Conservation (phyloP, 2,329 filamentous ascomycete species). For the Fusarium sp. region DNA sequence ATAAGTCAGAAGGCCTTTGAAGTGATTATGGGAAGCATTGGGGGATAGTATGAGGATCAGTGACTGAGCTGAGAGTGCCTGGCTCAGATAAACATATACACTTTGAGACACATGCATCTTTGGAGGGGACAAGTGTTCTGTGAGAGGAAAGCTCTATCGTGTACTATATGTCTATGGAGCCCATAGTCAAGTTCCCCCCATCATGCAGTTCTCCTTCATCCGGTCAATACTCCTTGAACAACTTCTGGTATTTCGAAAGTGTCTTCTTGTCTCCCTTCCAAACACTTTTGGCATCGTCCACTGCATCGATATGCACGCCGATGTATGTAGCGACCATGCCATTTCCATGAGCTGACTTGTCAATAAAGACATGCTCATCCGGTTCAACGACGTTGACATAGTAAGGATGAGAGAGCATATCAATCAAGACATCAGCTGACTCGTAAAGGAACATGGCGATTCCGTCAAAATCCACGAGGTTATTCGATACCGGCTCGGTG, state of each 20-base stretch:
- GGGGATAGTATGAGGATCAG: rapidly evolving
- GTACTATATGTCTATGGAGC: neutral
- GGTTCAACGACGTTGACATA: slow-evolving; percentile 44
- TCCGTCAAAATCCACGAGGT: slow-evolving; percentile 42
- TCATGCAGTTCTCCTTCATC: rapidly evolving
- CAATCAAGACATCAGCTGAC: slow-evolving; percentile 32
- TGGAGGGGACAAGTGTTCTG: rapidly evolving
- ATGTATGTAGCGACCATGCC: slow-evolving; percentile 44
- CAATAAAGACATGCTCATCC: slow-evolving; percentile 45
- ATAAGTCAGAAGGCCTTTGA: slow-evolving; percentile 27
- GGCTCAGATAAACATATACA: rapidly evolving
- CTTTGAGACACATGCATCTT: rapidly evolving
- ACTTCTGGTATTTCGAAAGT: slow-evolving; percentile 31
- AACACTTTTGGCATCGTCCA: slow-evolving; percentile 35
- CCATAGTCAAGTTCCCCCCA: rapidly evolving
- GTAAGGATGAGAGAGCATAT: slow-evolving; percentile 44
- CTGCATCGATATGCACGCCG: slow-evolving; percentile 40
- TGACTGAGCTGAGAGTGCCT: rapidly evolving
- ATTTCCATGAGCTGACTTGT: slow-evolving; percentile 40
- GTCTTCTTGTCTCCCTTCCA: slow-evolving; percentile 36
- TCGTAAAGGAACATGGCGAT: slow-evolving; percentile 46
- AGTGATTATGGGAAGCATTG: neutral
- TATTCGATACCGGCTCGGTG: slow-evolving; percentile 21
- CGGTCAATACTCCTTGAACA: slow-evolving; percentile 35
- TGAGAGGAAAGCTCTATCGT: neutral